Evolutionary conservation across 2,329 filamentous ascomycete genomes (phyloP).

Genomic region (Calonectria montana): DNA sequence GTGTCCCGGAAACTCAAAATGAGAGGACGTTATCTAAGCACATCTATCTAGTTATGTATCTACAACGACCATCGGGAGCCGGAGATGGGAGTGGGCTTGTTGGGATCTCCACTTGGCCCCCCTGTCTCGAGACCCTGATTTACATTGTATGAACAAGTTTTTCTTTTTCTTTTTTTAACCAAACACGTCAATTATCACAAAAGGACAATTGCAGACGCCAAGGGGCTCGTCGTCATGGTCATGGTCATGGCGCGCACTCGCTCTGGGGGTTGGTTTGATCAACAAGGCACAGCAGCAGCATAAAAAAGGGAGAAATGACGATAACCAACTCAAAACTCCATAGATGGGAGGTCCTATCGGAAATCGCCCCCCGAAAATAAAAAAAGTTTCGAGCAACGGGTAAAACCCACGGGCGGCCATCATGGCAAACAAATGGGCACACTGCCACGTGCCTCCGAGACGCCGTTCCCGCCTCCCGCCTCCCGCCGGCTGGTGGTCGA

Average conservation of each 20-base stretch:
- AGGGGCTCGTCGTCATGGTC: no score
- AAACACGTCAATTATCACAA: neutral
- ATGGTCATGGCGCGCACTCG: no score
- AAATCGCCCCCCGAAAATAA: neutral
- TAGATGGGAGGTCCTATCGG: no score
- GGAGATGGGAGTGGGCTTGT: neutral
- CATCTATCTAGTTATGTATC: no score
- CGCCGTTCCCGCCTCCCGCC: neutral
- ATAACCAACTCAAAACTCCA: neutral
- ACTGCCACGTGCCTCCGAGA: constrained; percentile 17
- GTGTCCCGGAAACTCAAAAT: neutral
- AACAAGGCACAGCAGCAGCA: neutral
- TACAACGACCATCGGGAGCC: no score
- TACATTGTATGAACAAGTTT: neutral
- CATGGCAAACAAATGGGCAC: constrained; percentile 32
- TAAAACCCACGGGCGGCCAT: constrained; percentile 9
- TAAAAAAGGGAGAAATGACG: neutral
- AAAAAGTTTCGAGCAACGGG: constrained; percentile 18
- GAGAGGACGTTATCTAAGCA: neutral
- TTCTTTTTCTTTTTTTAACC: neutral
- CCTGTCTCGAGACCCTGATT: neutral
- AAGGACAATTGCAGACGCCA: no score
- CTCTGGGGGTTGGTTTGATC: no score
- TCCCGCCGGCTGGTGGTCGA: neutral
- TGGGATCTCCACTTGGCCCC: neutral